phyloP scores from a whole-genome alignment of 805 yeast species.

The Nematodospora valgi region DNA sequence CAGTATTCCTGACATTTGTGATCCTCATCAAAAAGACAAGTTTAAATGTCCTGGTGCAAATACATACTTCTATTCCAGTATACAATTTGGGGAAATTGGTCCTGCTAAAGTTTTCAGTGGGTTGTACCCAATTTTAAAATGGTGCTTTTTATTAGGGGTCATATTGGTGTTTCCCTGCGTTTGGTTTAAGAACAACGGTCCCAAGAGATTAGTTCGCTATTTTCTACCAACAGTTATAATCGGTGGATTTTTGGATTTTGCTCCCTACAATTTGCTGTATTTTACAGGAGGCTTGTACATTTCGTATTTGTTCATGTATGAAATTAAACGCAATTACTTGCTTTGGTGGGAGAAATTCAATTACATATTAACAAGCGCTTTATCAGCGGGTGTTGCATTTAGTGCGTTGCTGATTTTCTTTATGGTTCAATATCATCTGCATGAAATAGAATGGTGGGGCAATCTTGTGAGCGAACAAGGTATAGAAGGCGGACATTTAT shows the following conservation, averaged over 20 bases:
- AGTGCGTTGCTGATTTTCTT: conserved; percentile 59
- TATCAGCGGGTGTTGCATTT: conserved; percentile 62
- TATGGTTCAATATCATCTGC: conserved; percentile 44
- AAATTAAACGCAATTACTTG: conserved; percentile 45
- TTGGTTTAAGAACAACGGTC: conserved; percentile 34
- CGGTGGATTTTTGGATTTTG: conserved; percentile 47
- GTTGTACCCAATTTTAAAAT: conserved; percentile 50
- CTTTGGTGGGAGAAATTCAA: conserved; percentile 74
- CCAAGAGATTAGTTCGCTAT: conserved; percentile 26
- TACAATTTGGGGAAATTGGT: conserved; percentile 56
- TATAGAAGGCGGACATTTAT: conserved; percentile 27
- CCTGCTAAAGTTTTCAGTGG: conserved; percentile 59
- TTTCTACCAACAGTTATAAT: conserved; percentile 55
- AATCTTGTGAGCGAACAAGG: conserved; percentile 34
- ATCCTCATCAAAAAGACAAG: conserved; percentile 30
- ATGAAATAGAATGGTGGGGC: conserved; percentile 63
- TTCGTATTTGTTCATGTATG: conserved; percentile 56
- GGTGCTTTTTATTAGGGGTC: conserved; percentile 58
- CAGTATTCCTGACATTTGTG: conserved; percentile 34
- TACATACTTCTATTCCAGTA: conserved; percentile 50
- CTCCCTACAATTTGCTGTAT: conserved; percentile 50
- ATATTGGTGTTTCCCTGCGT: conserved; percentile 35
- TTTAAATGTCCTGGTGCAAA: conserved; percentile 43
- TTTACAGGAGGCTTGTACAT: conserved; percentile 60
- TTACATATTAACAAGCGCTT: conserved; percentile 56